phyloP scores from a whole-genome alignment of 2,329 filamentous ascomycete species.

The Sclerotinia spermophila region DNA sequence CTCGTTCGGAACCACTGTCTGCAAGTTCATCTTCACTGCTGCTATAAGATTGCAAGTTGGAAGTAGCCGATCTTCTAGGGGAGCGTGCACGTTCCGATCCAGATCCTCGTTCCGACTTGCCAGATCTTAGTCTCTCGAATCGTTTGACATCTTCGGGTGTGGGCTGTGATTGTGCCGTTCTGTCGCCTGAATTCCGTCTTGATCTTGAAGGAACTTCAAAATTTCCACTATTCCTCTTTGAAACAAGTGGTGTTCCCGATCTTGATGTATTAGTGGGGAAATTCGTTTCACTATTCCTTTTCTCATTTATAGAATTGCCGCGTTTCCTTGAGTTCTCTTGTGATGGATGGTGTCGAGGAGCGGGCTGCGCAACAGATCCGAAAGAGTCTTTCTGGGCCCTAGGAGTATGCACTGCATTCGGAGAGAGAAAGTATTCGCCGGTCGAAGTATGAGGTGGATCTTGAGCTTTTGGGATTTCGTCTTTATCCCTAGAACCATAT shows the following conservation, averaged over 20 bases:
- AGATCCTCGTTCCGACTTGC: slow-evolving; percentile 23
- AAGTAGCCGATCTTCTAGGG: slow-evolving; percentile 27
- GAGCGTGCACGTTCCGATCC: slow-evolving; percentile 23
- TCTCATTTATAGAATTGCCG: slow-evolving; percentile 29
- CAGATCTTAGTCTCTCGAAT: slow-evolving; percentile 26
- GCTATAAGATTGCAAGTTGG: slow-evolving; percentile 26
- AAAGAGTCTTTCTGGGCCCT: slow-evolving; percentile 27
- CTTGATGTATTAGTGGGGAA: slow-evolving; percentile 22
- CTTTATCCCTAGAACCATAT: slow-evolving; percentile 25
- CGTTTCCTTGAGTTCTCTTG: slow-evolving; percentile 37
- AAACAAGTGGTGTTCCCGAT: slow-evolving; percentile 25
- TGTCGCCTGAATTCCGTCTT: slow-evolving; percentile 29
- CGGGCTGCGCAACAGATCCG: slow-evolving; percentile 36
- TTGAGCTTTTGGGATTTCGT: slow-evolving; percentile 36
- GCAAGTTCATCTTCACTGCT: slow-evolving; percentile 33
- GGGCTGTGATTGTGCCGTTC: slow-evolving; percentile 27
- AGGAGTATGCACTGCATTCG: slow-evolving; percentile 40
- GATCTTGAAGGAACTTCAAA: slow-evolving; percentile 23
- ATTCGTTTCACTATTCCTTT: slow-evolving; percentile 30
- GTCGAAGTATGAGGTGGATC: slow-evolving; percentile 22
- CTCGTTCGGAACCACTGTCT: slow-evolving; percentile 34
- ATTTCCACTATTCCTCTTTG: slow-evolving; percentile 26
- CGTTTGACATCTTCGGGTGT: slow-evolving; percentile 27
- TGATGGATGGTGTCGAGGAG: slow-evolving; percentile 33
- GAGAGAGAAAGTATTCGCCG: slow-evolving; percentile 45